Conservation (phyloP, 129 eudicot genomes). For the Logfia minima region DNA sequence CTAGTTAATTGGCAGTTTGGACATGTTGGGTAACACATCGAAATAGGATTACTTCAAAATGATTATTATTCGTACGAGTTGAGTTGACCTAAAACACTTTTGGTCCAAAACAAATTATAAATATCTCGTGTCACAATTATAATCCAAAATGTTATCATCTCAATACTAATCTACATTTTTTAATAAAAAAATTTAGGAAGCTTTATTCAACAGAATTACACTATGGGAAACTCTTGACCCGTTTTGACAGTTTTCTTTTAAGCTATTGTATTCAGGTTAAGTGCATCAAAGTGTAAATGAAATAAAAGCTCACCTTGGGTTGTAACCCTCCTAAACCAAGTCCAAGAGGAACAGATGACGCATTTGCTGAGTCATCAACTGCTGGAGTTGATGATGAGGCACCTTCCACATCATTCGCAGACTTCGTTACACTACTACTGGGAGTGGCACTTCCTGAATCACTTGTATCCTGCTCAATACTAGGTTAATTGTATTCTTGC, state of each 20-base stretch:
- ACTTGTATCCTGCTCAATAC: slow-evolving; percentile 33
- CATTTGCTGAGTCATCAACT: slow-evolving; percentile 33
- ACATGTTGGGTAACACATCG: too few species aligned
- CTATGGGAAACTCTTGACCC: not conserved
- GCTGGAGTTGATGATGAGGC: slow-evolving; percentile 38
- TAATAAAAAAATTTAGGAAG: not conserved
- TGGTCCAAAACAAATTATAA: not conserved
- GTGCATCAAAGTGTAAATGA: not conserved
- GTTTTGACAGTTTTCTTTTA: not conserved
- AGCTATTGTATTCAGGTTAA: not conserved
- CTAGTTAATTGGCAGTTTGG: too few species aligned
- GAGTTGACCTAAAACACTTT: not conserved
- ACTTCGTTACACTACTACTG: slow-evolving; percentile 20
- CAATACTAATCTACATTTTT: not conserved
- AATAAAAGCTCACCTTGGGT: slow-evolving; percentile 58
- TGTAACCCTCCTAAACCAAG: slow-evolving; percentile 89
- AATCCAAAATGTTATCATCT: too few species aligned
- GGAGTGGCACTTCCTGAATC: slow-evolving; percentile 34
- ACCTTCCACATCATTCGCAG: slow-evolving; percentile 31
- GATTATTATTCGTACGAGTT: not conserved
- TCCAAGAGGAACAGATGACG: slow-evolving; percentile 74
- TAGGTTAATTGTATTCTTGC: slow-evolving; percentile 15
- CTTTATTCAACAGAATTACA: not conserved
- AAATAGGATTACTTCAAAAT: not conserved
- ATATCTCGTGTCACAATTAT: not conserved